Base-by-base conservation (phyloP, 371 early-diverging fungal species). In the Syncephalis fuscata region DNA sequence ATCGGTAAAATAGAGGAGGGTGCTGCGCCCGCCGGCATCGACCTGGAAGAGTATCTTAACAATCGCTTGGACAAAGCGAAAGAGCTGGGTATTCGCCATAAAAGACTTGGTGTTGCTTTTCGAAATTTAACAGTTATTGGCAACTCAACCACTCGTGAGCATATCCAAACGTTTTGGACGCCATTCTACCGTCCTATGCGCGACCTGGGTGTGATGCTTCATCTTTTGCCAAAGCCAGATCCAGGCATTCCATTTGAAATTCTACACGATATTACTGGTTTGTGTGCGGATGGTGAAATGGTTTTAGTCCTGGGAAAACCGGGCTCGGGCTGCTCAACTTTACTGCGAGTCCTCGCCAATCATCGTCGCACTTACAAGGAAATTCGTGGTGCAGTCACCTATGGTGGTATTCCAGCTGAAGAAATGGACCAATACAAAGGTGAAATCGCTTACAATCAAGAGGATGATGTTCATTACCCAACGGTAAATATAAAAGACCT, bases 381-480 rank as follows among this genome's bases (percentile, higher is more conserved):
- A 0, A 58, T 82, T 11, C 43, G 53, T 1, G 82, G 82, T 25
- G 59, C 57, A 3, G 67, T 74, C 17, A 62, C 64, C 27, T 79
- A 74, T 45, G 76, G 77, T 2, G 78, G 78, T 1, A 65, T 78
- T 48, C 63, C 65, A 9, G 61, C 74, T 2, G 47, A 64, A 0
- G 66, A 64, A 24, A 69, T 82, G 48, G 50, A 53, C 9, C 62
- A 67, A 37, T 55, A 60, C 43, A 70, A 65, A 39, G 74, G 74
- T 7, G 74, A 78, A 53, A 71, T 76, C 4, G 64, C 70, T 36
- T 82, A 82, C 52, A 74, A 71, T 53, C 67, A 68, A 52, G 82
- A 82, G 54, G 76, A 82, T 55, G 82, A 82, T 52, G 68, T 67
- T 47, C 80, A 82, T 48, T 75, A 73, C 44, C 74, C 82, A 0